A percentile compares a stretch with the other conserved stretches of the same genome.
These are phyloP conservation scores for Alternaria angustiovoidea DNA, from an alignment of 2,329 filamentous ascomycete species.

Conservation along the genomic window DNA sequence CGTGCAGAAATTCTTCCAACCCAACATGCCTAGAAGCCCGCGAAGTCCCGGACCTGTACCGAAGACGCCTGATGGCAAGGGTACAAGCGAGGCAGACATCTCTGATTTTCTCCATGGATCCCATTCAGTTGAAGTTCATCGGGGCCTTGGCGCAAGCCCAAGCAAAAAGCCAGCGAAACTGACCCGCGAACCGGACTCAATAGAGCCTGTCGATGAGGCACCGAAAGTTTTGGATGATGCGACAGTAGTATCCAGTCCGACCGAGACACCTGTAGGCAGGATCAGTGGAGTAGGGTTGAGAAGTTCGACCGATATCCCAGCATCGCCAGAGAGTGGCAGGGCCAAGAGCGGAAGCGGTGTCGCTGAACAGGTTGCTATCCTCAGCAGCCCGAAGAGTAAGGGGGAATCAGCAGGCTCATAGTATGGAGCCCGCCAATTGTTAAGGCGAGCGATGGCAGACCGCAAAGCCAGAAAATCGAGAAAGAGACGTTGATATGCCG, in stretches of 20 bases:
- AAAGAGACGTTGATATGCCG: not conserved
- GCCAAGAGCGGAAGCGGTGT: slow-evolving; percentile 39
- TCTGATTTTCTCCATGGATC: slow-evolving; percentile 44
- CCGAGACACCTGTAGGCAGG: slow-evolving; percentile 32
- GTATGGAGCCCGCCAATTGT: not conserved
- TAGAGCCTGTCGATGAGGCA: slow-evolving; percentile 35
- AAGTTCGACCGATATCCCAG: slow-evolving; percentile 42
- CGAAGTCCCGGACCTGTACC: slow-evolving; percentile 22
- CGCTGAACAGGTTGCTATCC: slow-evolving; percentile 44
- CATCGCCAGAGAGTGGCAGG: slow-evolving; percentile 22
- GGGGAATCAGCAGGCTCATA: slow-evolving; percentile 7
- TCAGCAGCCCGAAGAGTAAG: slow-evolving; percentile 33
- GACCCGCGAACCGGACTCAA: slow-evolving; percentile 39
- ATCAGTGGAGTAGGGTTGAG: slow-evolving; percentile 42
- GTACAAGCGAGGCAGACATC: slow-evolving; percentile 53
- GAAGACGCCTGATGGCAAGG: slow-evolving; percentile 33
- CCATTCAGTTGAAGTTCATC: slow-evolving; percentile 46
- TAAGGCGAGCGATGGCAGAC: not conserved
- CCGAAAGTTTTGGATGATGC: slow-evolving; percentile 22
- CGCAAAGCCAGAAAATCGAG: not conserved
- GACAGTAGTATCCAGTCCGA: slow-evolving; percentile 27
- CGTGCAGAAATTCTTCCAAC: slow-evolving; percentile 48
- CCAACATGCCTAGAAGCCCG: slow-evolving; percentile 28
- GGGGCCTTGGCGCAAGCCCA: slow-evolving; percentile 48
- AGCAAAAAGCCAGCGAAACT: slow-evolving; percentile 24